phyloP scores from a whole-genome alignment of 176 grass and related monocot genomes.

The Alloteropsis semialata region DNA sequence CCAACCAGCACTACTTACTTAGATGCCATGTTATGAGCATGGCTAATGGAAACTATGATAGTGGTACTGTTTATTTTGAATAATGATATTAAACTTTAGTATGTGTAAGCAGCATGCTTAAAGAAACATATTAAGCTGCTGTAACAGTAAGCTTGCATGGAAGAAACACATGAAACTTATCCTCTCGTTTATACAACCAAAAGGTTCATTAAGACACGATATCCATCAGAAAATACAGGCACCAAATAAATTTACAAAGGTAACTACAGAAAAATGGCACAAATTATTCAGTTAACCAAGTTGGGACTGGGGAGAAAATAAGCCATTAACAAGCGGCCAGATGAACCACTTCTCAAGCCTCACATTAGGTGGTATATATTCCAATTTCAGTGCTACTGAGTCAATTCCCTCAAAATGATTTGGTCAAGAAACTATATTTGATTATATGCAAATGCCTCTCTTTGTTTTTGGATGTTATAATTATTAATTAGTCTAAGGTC shows the following conservation, averaged over 20 bases:
- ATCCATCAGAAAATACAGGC: not conserved
- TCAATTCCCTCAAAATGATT: too few species aligned
- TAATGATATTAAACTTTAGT: not conserved
- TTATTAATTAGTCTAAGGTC: too few species aligned
- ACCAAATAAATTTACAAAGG: not conserved
- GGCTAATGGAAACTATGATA: not conserved
- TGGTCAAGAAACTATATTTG: too few species aligned
- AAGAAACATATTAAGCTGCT: not conserved
- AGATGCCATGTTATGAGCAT: not conserved
- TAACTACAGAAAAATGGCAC: not conserved
- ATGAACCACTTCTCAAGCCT: not conserved
- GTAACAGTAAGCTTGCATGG: too few species aligned
- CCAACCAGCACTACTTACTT: not conserved
- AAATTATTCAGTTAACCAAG: not conserved
- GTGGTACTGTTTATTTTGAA: not conserved
- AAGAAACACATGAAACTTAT: too few species aligned
- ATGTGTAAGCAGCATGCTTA: not conserved
- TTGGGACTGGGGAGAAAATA: too few species aligned
- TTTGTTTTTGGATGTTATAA: too few species aligned
- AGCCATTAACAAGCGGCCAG: not conserved
- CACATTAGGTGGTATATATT: too few species aligned
- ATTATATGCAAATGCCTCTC: too few species aligned
- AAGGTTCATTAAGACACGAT: not conserved
- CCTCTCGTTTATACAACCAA: not conserved
- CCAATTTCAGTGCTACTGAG: not conserved